A percentile compares a stretch with the other conserved stretches of the same genome.
These are phyloP conservation scores for Oryza nivara DNA, from an alignment of 176 grass and related monocot species.

Conservation along the genomic window DNA sequence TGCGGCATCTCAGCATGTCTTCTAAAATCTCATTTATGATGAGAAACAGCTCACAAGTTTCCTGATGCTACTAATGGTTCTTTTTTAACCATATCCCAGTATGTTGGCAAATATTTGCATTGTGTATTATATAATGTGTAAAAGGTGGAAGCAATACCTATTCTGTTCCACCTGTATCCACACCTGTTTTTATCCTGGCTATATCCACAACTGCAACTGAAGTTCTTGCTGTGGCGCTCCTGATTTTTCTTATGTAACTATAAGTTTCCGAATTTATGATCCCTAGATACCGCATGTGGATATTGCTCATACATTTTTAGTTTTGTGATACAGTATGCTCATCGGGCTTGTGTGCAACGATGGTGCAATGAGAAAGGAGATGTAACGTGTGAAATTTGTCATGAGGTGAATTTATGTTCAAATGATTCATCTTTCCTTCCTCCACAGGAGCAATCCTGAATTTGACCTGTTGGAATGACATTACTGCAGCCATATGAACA, in stretches of 20 bases:
- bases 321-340: constrained; percentile 75
- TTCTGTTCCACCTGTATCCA: background rate
- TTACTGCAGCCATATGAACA: constrained; percentile 75
- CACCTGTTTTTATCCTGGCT: background rate
- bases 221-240: constrained; percentile 10
- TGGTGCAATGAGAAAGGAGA: constrained; percentile 98
- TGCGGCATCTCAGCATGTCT: background rate
- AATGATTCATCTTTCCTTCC: constrained; percentile 2
- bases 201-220: background rate
- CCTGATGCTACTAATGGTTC: background rate
- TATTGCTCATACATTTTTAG: constrained; percentile 40
- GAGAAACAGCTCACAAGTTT: background rate
- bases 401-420: constrained; percentile 54
- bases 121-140: background rate
- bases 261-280: too few species aligned
- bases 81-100: background rate
- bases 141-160: background rate
- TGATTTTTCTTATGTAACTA: too few species aligned
- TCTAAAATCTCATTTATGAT: background rate
- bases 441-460: constrained; percentile 7
- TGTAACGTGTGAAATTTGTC: constrained; percentile 84
- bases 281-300: background rate
- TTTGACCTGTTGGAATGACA: constrained; percentile 22
- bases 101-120: background rate
- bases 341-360: constrained; percentile 79